These are phyloP conservation scores for Hemileccinum rubropunctum DNA, from an alignment of 768 basidiomycete genomes.

Conservation along the genomic window DNA sequence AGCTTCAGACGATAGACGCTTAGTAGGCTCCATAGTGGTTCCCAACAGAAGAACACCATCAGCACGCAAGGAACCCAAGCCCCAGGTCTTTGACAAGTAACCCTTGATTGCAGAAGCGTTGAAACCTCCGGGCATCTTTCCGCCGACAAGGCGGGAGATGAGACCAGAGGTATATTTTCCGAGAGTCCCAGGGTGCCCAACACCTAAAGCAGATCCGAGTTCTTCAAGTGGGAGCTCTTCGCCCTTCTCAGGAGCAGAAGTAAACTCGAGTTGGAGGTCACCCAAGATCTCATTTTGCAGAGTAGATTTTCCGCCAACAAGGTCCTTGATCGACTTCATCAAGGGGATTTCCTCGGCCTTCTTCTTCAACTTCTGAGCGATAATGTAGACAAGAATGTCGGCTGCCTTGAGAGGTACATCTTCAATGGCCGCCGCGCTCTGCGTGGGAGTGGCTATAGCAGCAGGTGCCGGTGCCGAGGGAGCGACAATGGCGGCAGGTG, in stretches of 20 bases:
- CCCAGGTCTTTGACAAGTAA: conserved; percentile 91
- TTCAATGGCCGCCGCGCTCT: conserved; percentile 72
- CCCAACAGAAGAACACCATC: conserved; percentile 90
- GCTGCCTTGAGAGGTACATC: conserved; percentile 90
- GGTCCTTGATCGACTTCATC: conserved; percentile 95
- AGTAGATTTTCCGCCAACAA: conserved; percentile 97
- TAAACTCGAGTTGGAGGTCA: conserved; percentile 93
- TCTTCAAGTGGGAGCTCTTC: conserved; percentile 97
- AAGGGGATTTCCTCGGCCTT: conserved; percentile 83
- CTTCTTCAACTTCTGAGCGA: conserved; percentile 99
- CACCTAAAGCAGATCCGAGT: conserved; percentile 78
- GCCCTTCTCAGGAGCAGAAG: conserved; percentile 95
- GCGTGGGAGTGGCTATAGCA: conserved; percentile 48
- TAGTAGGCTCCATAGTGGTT: conserved; percentile 90
- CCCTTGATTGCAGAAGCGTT: conserved; percentile 88
- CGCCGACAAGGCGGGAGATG: conserved; percentile 86
- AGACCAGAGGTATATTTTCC: conserved; percentile 94
- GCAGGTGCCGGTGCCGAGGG: conserved; percentile 42
- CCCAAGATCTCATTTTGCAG: conserved; percentile 98
- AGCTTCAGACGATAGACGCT: conserved; percentile 85
- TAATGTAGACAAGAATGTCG: conserved; percentile 83
- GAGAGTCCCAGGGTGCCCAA: conserved; percentile 80
- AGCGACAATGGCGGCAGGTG: conserved; percentile 37
- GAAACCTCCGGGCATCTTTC: conserved; percentile 99
- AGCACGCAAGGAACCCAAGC: conserved; percentile 84